Evolutionary conservation across 495 filamentous ascomycete species (phyloP).

Genomic region (Neurospora pannonica): DNA sequence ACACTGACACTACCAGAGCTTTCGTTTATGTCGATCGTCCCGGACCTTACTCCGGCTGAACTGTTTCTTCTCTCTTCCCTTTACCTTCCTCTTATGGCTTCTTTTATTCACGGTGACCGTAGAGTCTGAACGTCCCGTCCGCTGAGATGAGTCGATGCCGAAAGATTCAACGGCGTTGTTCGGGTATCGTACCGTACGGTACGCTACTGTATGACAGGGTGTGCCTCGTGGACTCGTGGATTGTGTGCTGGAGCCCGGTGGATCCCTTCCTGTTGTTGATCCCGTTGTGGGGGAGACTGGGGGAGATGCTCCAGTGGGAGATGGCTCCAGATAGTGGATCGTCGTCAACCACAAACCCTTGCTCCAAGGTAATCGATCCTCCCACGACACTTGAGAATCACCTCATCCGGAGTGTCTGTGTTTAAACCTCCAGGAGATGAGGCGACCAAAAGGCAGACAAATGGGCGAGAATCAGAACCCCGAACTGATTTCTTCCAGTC

Average conservation of each 20-base stretch:
- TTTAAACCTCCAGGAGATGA: not conserved
- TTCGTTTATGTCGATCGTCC: not conserved
- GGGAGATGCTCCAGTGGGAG: not conserved
- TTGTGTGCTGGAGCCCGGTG: not conserved
- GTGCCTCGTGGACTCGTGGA: not conserved
- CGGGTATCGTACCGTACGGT: not conserved
- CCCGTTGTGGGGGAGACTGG: not conserved
- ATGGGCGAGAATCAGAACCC: not conserved
- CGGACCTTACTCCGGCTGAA: not conserved
- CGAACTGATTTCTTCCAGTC: not conserved
- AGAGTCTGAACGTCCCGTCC: not conserved
- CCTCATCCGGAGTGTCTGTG: not conserved
- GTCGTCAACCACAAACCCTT: not conserved
- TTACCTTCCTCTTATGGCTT: not conserved
- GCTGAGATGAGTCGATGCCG: not conserved
- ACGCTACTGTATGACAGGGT: not conserved
- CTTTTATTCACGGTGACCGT: not conserved
- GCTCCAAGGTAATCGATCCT: not conserved
- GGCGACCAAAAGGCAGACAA: not conserved
- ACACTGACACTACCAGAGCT: not conserved
- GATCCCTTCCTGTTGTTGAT: not conserved
- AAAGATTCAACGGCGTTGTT: not conserved
- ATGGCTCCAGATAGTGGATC: not conserved
- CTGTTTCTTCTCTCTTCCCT: not conserved
- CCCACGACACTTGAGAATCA: not conserved